Base-by-base conservation (phyloP, 208 protist species). In the Trypanosoma cruzi region DNA sequence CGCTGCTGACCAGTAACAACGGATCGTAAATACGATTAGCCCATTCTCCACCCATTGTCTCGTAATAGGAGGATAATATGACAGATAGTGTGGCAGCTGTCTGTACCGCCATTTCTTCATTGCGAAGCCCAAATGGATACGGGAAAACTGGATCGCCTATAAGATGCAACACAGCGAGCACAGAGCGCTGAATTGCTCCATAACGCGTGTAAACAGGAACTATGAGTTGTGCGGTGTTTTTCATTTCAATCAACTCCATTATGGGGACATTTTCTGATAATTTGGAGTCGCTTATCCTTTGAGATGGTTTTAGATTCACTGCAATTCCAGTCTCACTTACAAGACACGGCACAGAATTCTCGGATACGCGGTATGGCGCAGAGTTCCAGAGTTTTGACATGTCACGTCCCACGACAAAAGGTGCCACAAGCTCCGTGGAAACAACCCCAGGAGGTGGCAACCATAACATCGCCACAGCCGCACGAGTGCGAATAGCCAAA, bases 21-120 rank as follows among this genome's bases (percentile, higher is more conserved):
- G 85, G 81, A 68, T 94, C 78, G 73, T 91, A 96, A 68, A 94
- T 91, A 63, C 81, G 91, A 64, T 94, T 94, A 1, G 81, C 75
- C 89, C 91, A 96, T 74, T 96, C 91, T 10, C 75, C 72, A 24
- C 87, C 84, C 91, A 96, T 94, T 20, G 77, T 73, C 26, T 93
- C 83, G 68, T 90, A 81, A 80, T 96, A 84, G 7, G 86, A 82
- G n/a, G 88, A 92, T 48, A 96, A 49, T 58, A 93, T 84, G 13
- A 73, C 82, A 29, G 91, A 91, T n/a, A 94, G 75, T 55, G 88
- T 86, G 34, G 56, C 73, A 10, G 91, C 82, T 18, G 84, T 87
- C 34, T 93, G 87, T 60, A 89, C 80, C 26, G 80, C 71, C 13
- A 78, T 76, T 62, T 91, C 85, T 68, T 96, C 91, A 75, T 96